phyloP scores from a whole-genome alignment of 2,329 filamentous ascomycete genomes.

The Nectriaceae sp. region DNA sequence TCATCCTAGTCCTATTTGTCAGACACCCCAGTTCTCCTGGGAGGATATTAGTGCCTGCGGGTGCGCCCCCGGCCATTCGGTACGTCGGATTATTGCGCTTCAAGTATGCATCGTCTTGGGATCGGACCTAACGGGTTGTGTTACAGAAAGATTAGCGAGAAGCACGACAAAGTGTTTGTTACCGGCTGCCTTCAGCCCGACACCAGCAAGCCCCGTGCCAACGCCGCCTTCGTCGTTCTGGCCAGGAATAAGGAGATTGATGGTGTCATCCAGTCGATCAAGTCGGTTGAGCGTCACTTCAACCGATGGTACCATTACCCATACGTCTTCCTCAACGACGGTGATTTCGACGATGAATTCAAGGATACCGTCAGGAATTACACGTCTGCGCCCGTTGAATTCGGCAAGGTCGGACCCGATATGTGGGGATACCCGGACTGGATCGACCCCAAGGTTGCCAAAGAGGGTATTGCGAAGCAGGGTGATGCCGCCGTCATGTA shows the following conservation, averaged over 20 bases:
- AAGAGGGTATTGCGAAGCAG: slow-evolving; percentile 95
- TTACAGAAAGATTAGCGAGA: slow-evolving; percentile 89
- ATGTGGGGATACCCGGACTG: slow-evolving; percentile 98
- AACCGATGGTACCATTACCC: slow-evolving; percentile 99
- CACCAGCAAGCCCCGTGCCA: slow-evolving; percentile 77
- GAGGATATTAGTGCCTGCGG: slow-evolving; percentile 82
- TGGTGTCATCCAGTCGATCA: slow-evolving; percentile 93
- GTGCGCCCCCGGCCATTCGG: slow-evolving; percentile 87
- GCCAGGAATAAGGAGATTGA: slow-evolving; percentile 96
- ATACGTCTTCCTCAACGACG: slow-evolving; percentile 97
- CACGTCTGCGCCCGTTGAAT: slow-evolving; percentile 85
- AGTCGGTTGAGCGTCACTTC: slow-evolving; percentile 98
- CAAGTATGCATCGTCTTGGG: background rate
- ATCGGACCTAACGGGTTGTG: slow-evolving; percentile 13
- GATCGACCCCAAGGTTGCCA: slow-evolving; percentile 90
- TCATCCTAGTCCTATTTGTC: slow-evolving; percentile 88
- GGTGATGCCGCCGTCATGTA: slow-evolving; percentile 99
- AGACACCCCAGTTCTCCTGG: slow-evolving; percentile 83
- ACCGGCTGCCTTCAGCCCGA: slow-evolving; percentile 85
- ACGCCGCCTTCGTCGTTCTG: slow-evolving; percentile 93
- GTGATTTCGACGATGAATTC: slow-evolving; percentile 94
- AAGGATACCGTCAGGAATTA: slow-evolving; percentile 86
- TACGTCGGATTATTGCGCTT: slow-evolving; percentile 46
- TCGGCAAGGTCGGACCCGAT: slow-evolving; percentile 84
- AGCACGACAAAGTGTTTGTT: slow-evolving; percentile 95